phyloP scores from a whole-genome alignment of 306 rosid genomes.

The Prunus mira region DNA sequence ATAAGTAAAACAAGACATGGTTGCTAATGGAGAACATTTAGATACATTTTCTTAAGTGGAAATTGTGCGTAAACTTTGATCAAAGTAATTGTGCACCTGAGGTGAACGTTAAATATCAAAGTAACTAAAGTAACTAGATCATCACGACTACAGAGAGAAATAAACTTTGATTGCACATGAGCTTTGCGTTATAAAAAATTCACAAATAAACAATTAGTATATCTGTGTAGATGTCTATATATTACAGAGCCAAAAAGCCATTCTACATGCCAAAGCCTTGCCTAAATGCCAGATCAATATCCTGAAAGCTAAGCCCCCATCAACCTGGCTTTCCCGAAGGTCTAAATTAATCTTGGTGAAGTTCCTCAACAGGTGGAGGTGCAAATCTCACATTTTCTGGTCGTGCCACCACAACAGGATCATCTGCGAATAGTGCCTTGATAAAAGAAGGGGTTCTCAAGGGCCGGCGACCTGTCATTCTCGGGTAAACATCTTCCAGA shows the following conservation, averaged over 20 bases:
- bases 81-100: no score
- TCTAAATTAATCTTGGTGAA: slow-evolving; percentile 47
- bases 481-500: slow-evolving; percentile 90
- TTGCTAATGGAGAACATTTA: no score
- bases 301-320: not conserved
- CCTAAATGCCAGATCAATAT: slow-evolving; percentile 2
- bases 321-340: not conserved
- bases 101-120: not conserved
- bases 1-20: no score
- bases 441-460: slow-evolving; percentile 82
- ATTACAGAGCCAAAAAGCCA: slow-evolving; percentile 43
- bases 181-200: slow-evolving; percentile 30
- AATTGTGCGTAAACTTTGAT: no score
- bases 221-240: slow-evolving; percentile 28
- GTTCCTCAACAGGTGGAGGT: slow-evolving; percentile 60
- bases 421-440: slow-evolving; percentile 85
- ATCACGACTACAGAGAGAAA: slow-evolving; percentile 3
- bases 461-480: slow-evolving; percentile 86
- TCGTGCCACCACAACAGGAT: slow-evolving; percentile 74
- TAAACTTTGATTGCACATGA: slow-evolving; percentile 13
- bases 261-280: slow-evolving; percentile 16
- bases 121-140: not conserved
- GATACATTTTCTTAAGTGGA: no score
- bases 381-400: slow-evolving; percentile 84
- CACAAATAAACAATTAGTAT: slow-evolving; percentile 26